Conservation (phyloP, 495 filamentous ascomycete genomes). For the Hypoxylon fuscum region DNA sequence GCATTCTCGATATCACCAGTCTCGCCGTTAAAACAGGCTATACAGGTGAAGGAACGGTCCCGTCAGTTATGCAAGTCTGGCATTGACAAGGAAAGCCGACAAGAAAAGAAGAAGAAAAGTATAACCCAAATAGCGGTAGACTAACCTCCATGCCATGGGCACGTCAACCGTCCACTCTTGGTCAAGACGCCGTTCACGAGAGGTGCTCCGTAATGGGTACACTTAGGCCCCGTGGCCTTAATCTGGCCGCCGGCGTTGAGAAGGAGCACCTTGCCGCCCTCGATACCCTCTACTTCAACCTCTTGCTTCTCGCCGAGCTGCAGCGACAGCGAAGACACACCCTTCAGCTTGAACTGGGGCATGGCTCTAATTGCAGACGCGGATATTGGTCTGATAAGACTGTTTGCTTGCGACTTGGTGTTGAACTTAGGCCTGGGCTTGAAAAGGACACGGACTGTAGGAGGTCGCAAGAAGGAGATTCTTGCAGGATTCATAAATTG, state of each 20-base stretch:
- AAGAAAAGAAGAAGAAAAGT: background rate
- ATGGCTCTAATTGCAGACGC: slow-evolving; percentile 49
- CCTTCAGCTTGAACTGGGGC: slow-evolving; percentile 88
- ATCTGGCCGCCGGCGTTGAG: slow-evolving; percentile 75
- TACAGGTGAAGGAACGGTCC: slow-evolving; percentile 18
- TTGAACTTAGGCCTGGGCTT: slow-evolving; percentile 10
- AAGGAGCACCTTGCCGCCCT: slow-evolving; percentile 84
- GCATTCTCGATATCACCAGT: slow-evolving; percentile 97
- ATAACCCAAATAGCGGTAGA: slow-evolving; percentile 8
- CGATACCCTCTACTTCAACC: slow-evolving; percentile 87
- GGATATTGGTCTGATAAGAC: slow-evolving; percentile 17
- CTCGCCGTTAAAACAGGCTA: slow-evolving; percentile 88
- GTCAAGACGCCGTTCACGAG: slow-evolving; percentile 84
- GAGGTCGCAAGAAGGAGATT: slow-evolving; percentile 19
- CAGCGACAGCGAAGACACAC: slow-evolving; percentile 73
- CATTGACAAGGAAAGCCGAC: background rate
- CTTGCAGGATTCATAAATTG: slow-evolving; percentile 41
- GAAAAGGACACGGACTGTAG: slow-evolving; percentile 15
- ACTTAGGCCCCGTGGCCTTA: slow-evolving; percentile 83
- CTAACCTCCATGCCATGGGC: slow-evolving; percentile 93
- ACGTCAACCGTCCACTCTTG: slow-evolving; percentile 83
- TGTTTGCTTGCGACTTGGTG: slow-evolving; percentile 5
- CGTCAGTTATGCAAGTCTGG: slow-evolving; percentile 9
- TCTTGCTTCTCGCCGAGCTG: slow-evolving; percentile 85
- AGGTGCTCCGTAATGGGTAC: slow-evolving; percentile 93